Conservation (phyloP, 202 grass and related monocot genomes). For the Schoenoplectus tabernaemontani region DNA sequence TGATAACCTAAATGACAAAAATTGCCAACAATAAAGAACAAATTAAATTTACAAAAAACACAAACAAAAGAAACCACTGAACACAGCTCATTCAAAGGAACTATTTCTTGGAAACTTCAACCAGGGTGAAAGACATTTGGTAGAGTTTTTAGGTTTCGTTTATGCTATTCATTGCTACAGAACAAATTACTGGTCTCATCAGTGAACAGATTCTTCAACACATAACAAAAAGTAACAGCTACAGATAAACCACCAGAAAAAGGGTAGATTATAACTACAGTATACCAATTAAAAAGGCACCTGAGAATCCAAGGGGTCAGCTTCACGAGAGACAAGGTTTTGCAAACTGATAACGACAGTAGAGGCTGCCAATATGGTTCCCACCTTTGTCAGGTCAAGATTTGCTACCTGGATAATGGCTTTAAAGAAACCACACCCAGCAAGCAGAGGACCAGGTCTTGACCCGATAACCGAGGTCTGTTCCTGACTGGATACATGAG, state of each 20-base stretch:
- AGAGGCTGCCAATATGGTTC: conserved; percentile 54
- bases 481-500: conserved; percentile 69
- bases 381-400: background rate
- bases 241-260: background rate
- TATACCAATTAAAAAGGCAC: conserved; percentile 10
- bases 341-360: conserved; percentile 70
- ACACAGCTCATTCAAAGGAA: background rate
- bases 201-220: background rate
- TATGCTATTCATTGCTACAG: background rate
- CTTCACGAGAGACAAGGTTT: conserved; percentile 77
- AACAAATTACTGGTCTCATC: background rate
- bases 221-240: background rate
- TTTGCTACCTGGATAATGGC: conserved; percentile 34
- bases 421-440: conserved; percentile 88
- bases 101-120: too few relatives aligned
- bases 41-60: background rate
- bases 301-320: conserved; percentile 76
- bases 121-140: too few relatives aligned
- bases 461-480: conserved; percentile 67
- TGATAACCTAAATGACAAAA: background rate
- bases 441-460: conserved; percentile 54
- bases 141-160: background rate
- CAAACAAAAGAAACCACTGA: background rate
- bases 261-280: background rate
- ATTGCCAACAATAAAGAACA: background rate